Percentiles rank a stretch among this genome's conserved stretches.
phyloP scores from a whole-genome alignment of 169 alveolate genomes.

The Prorocentrum cordatum region DNA sequence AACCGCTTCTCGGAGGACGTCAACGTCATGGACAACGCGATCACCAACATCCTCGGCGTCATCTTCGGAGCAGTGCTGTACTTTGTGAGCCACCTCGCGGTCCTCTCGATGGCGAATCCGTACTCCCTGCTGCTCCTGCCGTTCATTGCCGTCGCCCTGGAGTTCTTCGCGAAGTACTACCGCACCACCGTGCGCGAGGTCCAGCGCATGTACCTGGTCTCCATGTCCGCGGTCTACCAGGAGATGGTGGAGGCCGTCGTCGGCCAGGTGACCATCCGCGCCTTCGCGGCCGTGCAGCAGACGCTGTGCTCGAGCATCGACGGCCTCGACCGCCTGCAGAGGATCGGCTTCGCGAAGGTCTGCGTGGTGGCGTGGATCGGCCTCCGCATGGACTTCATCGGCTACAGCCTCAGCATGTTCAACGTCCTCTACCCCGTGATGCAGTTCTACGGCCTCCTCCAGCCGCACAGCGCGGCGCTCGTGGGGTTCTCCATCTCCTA shows the following conservation, averaged over 20 bases:
- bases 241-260: constrained; percentile 48
- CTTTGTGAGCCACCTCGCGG: constrained; percentile 24
- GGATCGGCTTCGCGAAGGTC: no score
- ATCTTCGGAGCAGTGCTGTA: constrained; percentile 24
- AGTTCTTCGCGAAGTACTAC: constrained; percentile 50
- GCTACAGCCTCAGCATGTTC: constrained; percentile 9
- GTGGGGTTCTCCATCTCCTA: constrained; percentile 53
- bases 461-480: constrained; percentile 30
- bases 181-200: constrained; percentile 46
- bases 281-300: constrained; percentile 41
- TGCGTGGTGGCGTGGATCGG: no score
- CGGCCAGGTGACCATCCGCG: constrained; percentile 34
- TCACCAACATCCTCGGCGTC: constrained; percentile 41
- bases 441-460: constrained; percentile 21
- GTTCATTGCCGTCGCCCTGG: neutral
- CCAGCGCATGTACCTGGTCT: constrained; percentile 3
- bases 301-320: no score
- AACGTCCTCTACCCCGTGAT: constrained; percentile 30
- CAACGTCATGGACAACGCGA: constrained; percentile 50
- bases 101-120: neutral
- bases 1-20: constrained; percentile 66
- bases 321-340: no score
- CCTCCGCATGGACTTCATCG: constrained; percentile 41
- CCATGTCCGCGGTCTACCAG: constrained; percentile 39
- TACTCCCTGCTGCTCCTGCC: neutral